Percentiles rank a stretch among this genome's conserved stretches.
phyloP scores from a whole-genome alignment of 768 basidiomycete genomes.

The Boletus subparvulus region DNA sequence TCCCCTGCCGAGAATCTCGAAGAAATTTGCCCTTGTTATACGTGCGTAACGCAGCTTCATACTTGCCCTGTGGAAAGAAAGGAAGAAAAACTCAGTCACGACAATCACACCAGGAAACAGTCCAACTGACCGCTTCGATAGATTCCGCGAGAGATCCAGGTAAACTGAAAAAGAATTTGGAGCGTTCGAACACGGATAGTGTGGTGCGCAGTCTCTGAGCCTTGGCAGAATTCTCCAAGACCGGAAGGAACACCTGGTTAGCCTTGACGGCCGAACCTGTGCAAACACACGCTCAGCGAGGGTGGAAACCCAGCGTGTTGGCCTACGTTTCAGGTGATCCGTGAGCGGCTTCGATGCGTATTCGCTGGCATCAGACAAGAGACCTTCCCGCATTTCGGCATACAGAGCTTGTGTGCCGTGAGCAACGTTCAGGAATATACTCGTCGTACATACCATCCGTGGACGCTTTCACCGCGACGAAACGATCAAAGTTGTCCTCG shows the following conservation, averaged over 20 bases:
- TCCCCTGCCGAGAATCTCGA: constrained; percentile 85
- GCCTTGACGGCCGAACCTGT: constrained; percentile 90
- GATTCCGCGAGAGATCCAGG: constrained; percentile 86
- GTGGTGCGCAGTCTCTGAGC: constrained; percentile 91
- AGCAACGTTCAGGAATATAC: background rate
- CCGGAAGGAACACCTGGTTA: constrained; percentile 93
- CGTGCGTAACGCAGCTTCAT: constrained; percentile 89
- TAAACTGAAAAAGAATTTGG: constrained; percentile 98
- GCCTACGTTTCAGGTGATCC: constrained; percentile 81
- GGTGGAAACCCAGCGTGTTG: background rate
- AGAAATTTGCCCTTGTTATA: constrained; percentile 97
- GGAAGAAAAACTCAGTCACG: background rate
- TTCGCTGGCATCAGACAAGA: constrained; percentile 73
- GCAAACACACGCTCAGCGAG: constrained; percentile 4
- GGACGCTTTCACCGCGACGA: constrained; percentile 94
- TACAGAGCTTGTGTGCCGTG: constrained; percentile 61
- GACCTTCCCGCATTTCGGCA: constrained; percentile 89
- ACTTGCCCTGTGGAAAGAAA: constrained; percentile 66
- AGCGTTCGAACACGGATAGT: constrained; percentile 91
- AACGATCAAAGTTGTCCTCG: constrained; percentile 97
- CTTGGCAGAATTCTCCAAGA: constrained; percentile 93
- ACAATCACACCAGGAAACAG: background rate
- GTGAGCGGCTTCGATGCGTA: constrained; percentile 80
- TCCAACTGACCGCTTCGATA: constrained; percentile 73
- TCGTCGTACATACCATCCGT: constrained; percentile 71